Conservation (phyloP, 768 basidiomycete genomes). For the Russula lepida region DNA sequence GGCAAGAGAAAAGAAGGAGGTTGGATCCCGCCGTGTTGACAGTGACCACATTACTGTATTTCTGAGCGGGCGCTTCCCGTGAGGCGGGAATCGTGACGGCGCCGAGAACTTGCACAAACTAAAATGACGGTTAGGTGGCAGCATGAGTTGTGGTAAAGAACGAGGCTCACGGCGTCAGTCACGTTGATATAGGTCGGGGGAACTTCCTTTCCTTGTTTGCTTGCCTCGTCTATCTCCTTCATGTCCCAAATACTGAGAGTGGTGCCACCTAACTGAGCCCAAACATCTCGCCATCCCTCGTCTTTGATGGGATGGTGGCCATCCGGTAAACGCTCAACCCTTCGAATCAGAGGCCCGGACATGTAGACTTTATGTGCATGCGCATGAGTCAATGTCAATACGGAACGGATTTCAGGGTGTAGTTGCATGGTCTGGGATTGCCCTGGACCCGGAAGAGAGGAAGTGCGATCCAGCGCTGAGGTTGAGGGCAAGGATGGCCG, state of each 20-base stretch:
- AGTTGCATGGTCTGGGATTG: constrained; percentile 34
- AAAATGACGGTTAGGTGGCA: constrained; percentile 9
- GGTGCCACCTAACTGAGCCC: constrained; percentile 85
- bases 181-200: constrained; percentile 83
- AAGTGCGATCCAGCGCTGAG: constrained; percentile 1
- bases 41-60: constrained; percentile 73
- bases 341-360: constrained; percentile 73
- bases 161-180: constrained; percentile 69
- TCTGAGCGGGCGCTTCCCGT: constrained; percentile 40
- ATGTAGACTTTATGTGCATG: constrained; percentile 84
- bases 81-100: constrained; percentile 59
- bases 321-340: constrained; percentile 69
- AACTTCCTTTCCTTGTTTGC: constrained; percentile 68
- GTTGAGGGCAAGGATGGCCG: neutral
- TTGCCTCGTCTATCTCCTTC: constrained; percentile 79
- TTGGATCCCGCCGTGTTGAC: constrained; percentile 94
- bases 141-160: constrained; percentile 9
- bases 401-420: constrained; percentile 77
- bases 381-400: constrained; percentile 62
- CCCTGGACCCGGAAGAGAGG: neutral
- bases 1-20: constrained; percentile 81
- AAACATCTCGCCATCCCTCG: constrained; percentile 77
- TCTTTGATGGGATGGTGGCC: constrained; percentile 62
- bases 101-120: constrained; percentile 78
- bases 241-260: constrained; percentile 91